These are phyloP conservation scores for Arthroderma uncinatum DNA, from an alignment of 2,329 filamentous ascomycete species.

Conservation along the genomic window DNA sequence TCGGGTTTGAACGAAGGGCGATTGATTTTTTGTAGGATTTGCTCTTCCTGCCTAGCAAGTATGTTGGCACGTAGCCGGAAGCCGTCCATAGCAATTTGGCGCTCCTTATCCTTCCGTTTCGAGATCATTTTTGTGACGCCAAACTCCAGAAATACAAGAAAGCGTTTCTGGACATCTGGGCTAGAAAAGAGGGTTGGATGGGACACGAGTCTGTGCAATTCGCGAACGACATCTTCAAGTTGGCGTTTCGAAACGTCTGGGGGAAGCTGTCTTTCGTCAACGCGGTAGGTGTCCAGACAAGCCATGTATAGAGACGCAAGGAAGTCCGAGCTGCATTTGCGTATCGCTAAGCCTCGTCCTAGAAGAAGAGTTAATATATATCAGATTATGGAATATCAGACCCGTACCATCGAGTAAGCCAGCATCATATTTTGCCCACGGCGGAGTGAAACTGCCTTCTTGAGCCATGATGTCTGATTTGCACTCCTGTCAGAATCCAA, in stretches of 20 bases:
- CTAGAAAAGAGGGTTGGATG: conserved; percentile 10
- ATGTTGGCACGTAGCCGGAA: conserved; percentile 8
- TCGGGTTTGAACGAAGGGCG: conserved; percentile 9
- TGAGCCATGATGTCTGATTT: background rate
- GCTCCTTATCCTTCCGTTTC: background rate
- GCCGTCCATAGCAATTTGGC: background rate
- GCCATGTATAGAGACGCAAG: conserved; percentile 8
- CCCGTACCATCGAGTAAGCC: conserved; percentile 8
- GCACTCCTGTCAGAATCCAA: too few relatives aligned
- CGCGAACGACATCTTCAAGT: background rate
- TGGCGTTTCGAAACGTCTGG: background rate
- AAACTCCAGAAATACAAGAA: background rate
- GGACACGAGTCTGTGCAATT: conserved; percentile 5
- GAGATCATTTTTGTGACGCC: background rate
- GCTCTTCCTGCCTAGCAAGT: conserved; percentile 7
- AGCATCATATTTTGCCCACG: conserved; percentile 7
- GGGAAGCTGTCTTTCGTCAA: background rate
- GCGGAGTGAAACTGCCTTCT: background rate
- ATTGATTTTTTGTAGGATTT: conserved; percentile 6
- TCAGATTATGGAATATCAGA: background rate
- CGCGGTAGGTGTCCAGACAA: conserved; percentile 3
- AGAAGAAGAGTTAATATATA: background rate
- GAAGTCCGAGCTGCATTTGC: conserved; percentile 10
- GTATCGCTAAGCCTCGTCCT: conserved; percentile 3
- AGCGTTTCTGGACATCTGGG: background rate